Evolutionary conservation across 202 grass and related monocot species (phyloP).

Genomic region (Zizania palustris): DNA sequence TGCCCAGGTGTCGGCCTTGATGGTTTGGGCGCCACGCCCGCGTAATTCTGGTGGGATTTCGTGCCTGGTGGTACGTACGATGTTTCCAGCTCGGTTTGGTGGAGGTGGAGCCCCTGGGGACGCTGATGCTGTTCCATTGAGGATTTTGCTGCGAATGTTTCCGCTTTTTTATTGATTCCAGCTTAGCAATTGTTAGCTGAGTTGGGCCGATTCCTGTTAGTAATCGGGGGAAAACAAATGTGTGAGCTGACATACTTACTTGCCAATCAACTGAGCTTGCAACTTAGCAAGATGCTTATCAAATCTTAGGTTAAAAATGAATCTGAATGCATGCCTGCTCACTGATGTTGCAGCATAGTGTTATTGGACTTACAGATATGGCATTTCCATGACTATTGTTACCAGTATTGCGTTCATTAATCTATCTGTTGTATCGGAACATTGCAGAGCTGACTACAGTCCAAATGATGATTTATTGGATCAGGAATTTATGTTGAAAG

Average conservation of each 20-base stretch:
- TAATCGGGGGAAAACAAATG: background rate
- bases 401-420: background rate
- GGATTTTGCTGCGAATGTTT: background rate
- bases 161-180: background rate
- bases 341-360: background rate
- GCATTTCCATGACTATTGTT: background rate
- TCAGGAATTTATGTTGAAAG: conserved; percentile 86
- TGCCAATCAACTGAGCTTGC: background rate
- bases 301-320: conserved; percentile 7
- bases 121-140: background rate
- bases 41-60: conserved; percentile 32
- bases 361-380: background rate
- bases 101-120: background rate
- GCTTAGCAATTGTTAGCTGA: background rate
- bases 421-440: conserved; percentile 12
- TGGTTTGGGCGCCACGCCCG: background rate
- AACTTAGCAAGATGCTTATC: background rate
- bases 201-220: background rate
- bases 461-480: conserved; percentile 96
- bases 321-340: background rate
- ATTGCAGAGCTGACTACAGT: conserved; percentile 85
- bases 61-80: background rate
- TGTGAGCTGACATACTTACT: background rate
- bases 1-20: background rate
- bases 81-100: conserved; percentile 23